Base-by-base conservation (phyloP, 2,329 filamentous ascomycete species). In the Colletotrichum sp. region DNA sequence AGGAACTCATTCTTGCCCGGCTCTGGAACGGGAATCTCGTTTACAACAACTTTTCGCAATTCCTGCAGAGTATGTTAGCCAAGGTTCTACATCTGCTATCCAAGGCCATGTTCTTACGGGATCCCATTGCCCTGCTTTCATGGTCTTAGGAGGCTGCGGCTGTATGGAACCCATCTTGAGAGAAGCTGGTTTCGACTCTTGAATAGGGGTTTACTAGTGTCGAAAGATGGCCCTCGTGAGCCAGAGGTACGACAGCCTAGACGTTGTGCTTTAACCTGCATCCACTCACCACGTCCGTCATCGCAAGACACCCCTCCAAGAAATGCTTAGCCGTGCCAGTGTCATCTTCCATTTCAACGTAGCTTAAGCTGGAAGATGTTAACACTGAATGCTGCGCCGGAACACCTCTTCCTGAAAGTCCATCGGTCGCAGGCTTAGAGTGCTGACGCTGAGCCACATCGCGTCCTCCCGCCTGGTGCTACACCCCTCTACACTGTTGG, bases 1-100 rank as follows among this genome's bases (percentile, higher is more conserved):
- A 83, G 81, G 73, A 83, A 80, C 76, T 88, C 80, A 75, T 86
- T 83, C 29, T 81, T 80, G 34, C 80, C 80, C 6, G 86, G 85
- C 33, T 79, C 78, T 6, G 87, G 86, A 38, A 87, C 81, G 11
- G 85, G 83, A 33, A 88, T 78, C 54, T 84, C 79, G 68, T 87
- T 87, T 69, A 87, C 77, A 51, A 79, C 77, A 31, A 80, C 76
- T 62, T 79, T 82, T 43, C 76, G 73, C 47, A 75, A 74, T 43
- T 77, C 70, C 78, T 79, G 57, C 3, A n/a, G 47, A 3, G 16
- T 12, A n/a, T 34, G 16, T 16, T 33, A n/a, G 15, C 27, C 29
- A n/a, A 34, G 8, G 16, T 47, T 24, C 29, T 16, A 34, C 9
- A 43, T 33, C 13, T n/a, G 21, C 8, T 12, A 31, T 24, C 8